Evolutionary conservation across 1,284 basidiomycete genomes (phyloP).

Genomic region (Moesziomyces globuligerus): DNA sequence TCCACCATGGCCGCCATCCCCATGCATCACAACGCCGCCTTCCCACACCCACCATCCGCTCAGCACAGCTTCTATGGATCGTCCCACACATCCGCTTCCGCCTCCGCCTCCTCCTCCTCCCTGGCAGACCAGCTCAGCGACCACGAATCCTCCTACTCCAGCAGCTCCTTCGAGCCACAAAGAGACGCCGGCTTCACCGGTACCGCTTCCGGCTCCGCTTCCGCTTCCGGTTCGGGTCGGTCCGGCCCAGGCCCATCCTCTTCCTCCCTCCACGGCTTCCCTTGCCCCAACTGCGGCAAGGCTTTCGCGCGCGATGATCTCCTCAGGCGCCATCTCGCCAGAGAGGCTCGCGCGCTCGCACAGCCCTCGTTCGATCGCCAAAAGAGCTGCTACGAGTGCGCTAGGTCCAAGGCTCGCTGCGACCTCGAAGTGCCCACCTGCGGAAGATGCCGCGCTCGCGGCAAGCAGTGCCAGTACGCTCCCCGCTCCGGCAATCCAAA

Average conservation of each 20-base stretch:
- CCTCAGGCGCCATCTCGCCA: conserved; percentile 52
- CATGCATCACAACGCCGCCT: conserved; percentile 14
- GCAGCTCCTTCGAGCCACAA: conserved; percentile 31
- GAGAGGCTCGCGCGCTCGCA: conserved; percentile 52
- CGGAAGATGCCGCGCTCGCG: conserved; percentile 54
- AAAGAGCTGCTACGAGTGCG: conserved; percentile 61
- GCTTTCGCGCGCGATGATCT: conserved; percentile 54
- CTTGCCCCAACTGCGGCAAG: conserved; percentile 58
- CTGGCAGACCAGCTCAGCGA: conserved; percentile 43
- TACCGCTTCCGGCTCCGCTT: conserved; percentile 1
- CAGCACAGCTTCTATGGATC: conserved; percentile 32
- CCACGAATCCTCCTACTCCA: conserved; percentile 38
- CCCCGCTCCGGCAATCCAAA: conserved; percentile 61
- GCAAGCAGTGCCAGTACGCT: conserved; percentile 58
- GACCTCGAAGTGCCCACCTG: conserved; percentile 61
- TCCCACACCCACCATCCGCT: conserved; percentile 16
- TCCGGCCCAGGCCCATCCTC: conserved; percentile 43
- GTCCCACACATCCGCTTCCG: conserved; percentile 42
- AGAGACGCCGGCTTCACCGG: conserved; percentile 23
- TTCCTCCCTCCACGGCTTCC: conserved; percentile 40
- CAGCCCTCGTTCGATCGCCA: conserved; percentile 58
- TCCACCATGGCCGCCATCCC: conserved; percentile 28
- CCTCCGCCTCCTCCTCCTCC: conserved; percentile 44
- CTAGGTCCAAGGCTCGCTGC: conserved; percentile 58
- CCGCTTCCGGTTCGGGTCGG: conserved; percentile 7